Conservation (phyloP, 2,329 filamentous ascomycete genomes). For the Coleophoma eucalyptorum region DNA sequence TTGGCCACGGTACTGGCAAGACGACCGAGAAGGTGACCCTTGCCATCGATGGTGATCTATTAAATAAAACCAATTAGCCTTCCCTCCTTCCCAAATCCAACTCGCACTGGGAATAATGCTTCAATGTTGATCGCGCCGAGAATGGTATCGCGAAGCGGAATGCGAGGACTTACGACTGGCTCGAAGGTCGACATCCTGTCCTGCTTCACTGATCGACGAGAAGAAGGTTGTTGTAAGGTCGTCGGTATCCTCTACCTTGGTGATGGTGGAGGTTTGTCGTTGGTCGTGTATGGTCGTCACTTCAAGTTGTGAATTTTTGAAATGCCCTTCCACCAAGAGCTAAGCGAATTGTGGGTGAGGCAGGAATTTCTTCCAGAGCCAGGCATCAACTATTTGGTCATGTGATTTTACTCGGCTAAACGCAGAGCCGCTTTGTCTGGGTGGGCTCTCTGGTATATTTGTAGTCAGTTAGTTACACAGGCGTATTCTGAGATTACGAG, state of each 20-base stretch:
- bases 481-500: no score
- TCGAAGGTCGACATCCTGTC: constrained; percentile 66
- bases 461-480: no score
- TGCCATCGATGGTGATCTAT: constrained; percentile 99
- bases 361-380: no score
- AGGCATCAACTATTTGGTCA: no score
- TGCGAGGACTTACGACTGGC: constrained; percentile 58
- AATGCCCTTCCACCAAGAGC: constrained; percentile 7
- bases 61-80: constrained; percentile 30
- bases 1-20: constrained; percentile 97
- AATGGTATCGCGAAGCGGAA: constrained; percentile 4
- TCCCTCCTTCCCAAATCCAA: constrained; percentile 8
- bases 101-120: background rate
- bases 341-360: no score
- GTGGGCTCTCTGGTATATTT: no score
- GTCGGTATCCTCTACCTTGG: constrained; percentile 30
- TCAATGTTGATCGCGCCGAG: constrained; percentile 5
- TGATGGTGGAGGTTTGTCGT: constrained; percentile 29
- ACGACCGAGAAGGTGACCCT: constrained; percentile 99
- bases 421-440: no score
- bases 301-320: constrained; percentile 3
- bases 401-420: no score
- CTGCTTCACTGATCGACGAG: constrained; percentile 27
- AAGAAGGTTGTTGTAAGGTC: constrained; percentile 28
- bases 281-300: constrained; percentile 12